Conservation (phyloP, 192 early-diverging fungal species). For the Piromyces sp. region DNA sequence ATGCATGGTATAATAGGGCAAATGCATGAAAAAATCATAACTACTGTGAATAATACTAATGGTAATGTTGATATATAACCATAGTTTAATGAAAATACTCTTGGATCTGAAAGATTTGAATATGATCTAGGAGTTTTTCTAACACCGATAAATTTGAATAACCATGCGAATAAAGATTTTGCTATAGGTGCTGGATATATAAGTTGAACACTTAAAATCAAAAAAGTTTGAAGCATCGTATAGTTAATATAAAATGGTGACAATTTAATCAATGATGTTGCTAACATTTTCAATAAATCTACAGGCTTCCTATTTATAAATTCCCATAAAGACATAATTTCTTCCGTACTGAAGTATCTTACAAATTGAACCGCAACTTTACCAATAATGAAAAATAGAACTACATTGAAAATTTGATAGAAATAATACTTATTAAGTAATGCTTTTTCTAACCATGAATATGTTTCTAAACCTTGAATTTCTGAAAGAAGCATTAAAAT, state of each 20-base stretch:
- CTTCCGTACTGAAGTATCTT: too few relatives aligned
- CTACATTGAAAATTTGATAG: constrained; percentile 56
- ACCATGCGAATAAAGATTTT: constrained; percentile 22
- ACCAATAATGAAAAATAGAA: constrained; percentile 56
- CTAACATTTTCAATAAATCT: background rate
- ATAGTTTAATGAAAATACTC: constrained; percentile 38
- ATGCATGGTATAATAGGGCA: constrained; percentile 50
- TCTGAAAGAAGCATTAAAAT: constrained; percentile 21
- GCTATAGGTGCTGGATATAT: constrained; percentile 33
- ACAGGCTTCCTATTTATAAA: constrained; percentile 14
- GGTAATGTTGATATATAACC: constrained; percentile 48
- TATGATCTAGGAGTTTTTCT: constrained; percentile 64
- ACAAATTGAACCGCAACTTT: constrained; percentile 42
- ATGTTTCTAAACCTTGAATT: background rate
- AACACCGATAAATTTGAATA: constrained; percentile 26
- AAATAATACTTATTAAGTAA: constrained; percentile 42
- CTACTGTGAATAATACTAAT: constrained; percentile 49
- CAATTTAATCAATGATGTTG: constrained; percentile 7
- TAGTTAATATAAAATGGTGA: constrained; percentile 66
- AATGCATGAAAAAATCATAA: constrained; percentile 60
- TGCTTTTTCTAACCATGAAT: background rate
- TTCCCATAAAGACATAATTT: constrained; percentile 40
- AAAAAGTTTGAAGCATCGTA: constrained; percentile 51
- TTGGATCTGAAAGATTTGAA: constrained; percentile 47
- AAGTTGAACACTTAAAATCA: constrained; percentile 47